Percentiles rank a stretch among this genome's conserved stretches.
Evolutionary conservation across 257 asterid species (phyloP).

Genomic region (Rauvolfia tetraphylla): DNA sequence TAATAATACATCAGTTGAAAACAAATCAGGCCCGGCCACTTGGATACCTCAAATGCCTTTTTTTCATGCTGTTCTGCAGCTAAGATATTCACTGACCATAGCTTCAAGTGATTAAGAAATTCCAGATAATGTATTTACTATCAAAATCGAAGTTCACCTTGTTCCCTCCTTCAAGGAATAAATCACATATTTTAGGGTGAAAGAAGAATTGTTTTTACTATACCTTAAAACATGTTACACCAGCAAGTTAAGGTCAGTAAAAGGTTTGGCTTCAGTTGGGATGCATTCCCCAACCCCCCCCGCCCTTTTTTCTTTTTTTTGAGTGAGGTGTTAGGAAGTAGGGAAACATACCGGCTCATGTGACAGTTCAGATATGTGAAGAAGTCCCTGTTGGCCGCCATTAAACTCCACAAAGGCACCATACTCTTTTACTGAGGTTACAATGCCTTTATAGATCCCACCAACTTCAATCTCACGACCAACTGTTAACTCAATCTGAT

Average conservation of each 20-base stretch:
- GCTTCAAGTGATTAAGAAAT: not conserved
- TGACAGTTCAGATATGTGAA: constrained; percentile 89
- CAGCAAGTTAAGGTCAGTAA: not conserved
- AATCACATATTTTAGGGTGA: not conserved
- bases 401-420: constrained; percentile 97
- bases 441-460: constrained; percentile 71
- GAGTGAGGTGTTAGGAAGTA: not conserved
- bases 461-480: constrained; percentile 91
- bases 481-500: constrained; percentile 73
- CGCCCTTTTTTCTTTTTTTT: too few species aligned
- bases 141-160: not conserved
- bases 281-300: too few species aligned
- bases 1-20: not conserved
- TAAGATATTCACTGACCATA: not conserved
- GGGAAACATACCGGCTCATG: constrained; percentile 64
- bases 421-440: constrained; percentile 81
- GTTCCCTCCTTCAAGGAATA: not conserved
- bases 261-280: not conserved
- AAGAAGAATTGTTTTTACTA: not conserved
- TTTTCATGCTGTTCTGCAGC: not conserved
- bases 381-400: constrained; percentile 96
- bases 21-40: not conserved
- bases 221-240: not conserved
- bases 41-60: not conserved
- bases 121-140: not conserved